Evolutionary conservation across 129 eudicot genomes (phyloP).

Genomic region (Helianthus annuus): HanXRQr2.0-SUNRISE NC_035438.2:536093-536592

Average conservation of each 20-base stretch:
- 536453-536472: too few relatives aligned
- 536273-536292: neutral
- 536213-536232: neutral
- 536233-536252: neutral
- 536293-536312: neutral
- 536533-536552: conserved; percentile 76
- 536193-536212: conserved; percentile 76
- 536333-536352: neutral
- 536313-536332: neutral
- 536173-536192: conserved; percentile 93
- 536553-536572: conserved; percentile 95
- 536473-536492: too few relatives aligned
- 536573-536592: conserved; percentile 95
- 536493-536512: neutral
- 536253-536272: neutral
- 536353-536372: neutral
- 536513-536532: conserved; percentile 10
- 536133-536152: conserved; percentile 90
- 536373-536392: too few relatives aligned
- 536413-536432: too few relatives aligned
- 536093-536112: neutral
- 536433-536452: too few relatives aligned
- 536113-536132: conserved; percentile 45
- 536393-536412: too few relatives aligned
- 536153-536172: conserved; percentile 97